Conservation (phyloP, 805 yeast genomes). For the Yamadazyma nakazawae region DNA sequence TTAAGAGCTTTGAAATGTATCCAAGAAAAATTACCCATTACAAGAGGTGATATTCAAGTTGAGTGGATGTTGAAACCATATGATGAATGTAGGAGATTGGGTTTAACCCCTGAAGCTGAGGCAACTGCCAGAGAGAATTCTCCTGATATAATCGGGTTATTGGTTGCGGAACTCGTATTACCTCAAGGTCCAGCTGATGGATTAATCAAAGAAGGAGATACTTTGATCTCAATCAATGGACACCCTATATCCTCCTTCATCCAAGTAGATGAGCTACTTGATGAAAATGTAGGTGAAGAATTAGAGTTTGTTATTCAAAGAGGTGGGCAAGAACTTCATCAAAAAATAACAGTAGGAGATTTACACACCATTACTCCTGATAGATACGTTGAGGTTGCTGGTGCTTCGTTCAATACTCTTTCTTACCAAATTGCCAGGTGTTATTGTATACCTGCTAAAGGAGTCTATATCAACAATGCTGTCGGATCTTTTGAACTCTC, state of each 20-base stretch:
- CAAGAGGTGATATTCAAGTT: conserved; percentile 90
- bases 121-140: conserved; percentile 60
- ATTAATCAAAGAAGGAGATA: conserved; percentile 79
- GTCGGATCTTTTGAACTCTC: conserved; percentile 71
- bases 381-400: conserved; percentile 76
- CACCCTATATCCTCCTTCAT: conserved; percentile 64
- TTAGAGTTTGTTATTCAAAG: conserved; percentile 64
- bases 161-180: conserved; percentile 77
- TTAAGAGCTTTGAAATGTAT: conserved; percentile 75
- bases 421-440: conserved; percentile 87
- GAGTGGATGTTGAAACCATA: conserved; percentile 86
- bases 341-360: conserved; percentile 61
- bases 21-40: conserved; percentile 54
- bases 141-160: conserved; percentile 73
- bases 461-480: conserved; percentile 77
- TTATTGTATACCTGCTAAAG: conserved; percentile 78
- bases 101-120: conserved; percentile 74
- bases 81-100: conserved; percentile 87
- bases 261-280: conserved; percentile 79
- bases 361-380: conserved; percentile 81
- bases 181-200: conserved; percentile 85
- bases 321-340: conserved; percentile 59
- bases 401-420: conserved; percentile 81
- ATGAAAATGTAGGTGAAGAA: conserved; percentile 58
- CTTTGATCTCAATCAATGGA: conserved; percentile 70